Evolutionary conservation across 331 rosid species (phyloP).

Genomic region (Erythrophleum ivorense): DNA sequence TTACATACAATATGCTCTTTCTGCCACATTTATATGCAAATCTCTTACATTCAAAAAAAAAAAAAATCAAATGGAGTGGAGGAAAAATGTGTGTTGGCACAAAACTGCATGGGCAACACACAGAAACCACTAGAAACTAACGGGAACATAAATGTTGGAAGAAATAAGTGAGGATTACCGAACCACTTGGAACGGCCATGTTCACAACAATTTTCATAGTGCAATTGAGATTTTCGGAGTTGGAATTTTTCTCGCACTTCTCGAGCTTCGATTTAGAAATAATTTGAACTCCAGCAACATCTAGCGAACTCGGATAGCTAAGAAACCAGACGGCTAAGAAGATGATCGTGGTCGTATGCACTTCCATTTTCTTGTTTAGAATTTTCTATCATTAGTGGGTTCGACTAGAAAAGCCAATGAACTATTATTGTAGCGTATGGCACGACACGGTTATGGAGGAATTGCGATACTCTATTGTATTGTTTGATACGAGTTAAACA

Average conservation of each 20-base stretch:
- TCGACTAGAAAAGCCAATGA: neutral
- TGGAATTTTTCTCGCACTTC: constrained; percentile 80
- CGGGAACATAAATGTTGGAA: neutral
- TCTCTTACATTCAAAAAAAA: neutral
- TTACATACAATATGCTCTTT: neutral
- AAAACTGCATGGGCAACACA: neutral
- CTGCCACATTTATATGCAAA: neutral
- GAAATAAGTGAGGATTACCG: constrained; percentile 46
- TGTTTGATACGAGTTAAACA: neutral
- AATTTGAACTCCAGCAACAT: constrained; percentile 62
- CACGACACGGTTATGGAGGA: neutral
- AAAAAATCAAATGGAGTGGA: neutral
- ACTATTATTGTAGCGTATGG: neutral
- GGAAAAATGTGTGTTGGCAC: neutral
- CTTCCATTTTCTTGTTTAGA: constrained; percentile 38
- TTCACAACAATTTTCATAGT: constrained; percentile 78
- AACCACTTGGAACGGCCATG: constrained; percentile 92
- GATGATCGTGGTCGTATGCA: constrained; percentile 23
- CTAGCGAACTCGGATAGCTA: constrained; percentile 1
- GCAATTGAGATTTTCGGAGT: constrained; percentile 72
- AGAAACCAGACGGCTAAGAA: constrained; percentile 42
- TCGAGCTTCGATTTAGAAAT: constrained; percentile 92
- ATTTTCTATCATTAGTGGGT: neutral
- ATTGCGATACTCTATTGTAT: neutral
- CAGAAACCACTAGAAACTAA: neutral